phyloP scores from a whole-genome alignment of 345 rosid species.

The Chamaenerion angustifolium region DNA sequence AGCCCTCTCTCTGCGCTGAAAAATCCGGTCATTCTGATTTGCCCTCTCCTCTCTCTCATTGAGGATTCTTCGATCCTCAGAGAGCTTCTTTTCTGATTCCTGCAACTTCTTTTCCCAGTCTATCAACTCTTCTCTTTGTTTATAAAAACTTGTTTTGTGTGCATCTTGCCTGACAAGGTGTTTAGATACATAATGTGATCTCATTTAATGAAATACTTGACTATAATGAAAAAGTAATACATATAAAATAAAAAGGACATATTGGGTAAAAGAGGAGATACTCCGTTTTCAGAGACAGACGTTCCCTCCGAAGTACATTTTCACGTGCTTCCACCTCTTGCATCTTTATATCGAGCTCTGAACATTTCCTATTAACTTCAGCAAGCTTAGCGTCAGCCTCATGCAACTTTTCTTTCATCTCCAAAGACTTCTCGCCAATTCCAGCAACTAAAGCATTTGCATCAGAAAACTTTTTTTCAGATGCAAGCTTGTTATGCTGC shows the following conservation, averaged over 20 bases:
- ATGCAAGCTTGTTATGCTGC: conserved; percentile 32
- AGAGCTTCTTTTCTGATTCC: conserved; percentile 31
- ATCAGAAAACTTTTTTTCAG: conserved; percentile 51
- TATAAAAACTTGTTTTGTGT: conserved; percentile 44
- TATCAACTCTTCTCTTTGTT: conserved; percentile 57
- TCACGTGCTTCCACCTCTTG: conserved; percentile 63
- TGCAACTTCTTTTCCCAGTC: conserved; percentile 64
- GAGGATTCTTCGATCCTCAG: conserved; percentile 36
- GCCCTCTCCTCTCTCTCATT: conserved; percentile 42
- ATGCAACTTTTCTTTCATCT: conserved; percentile 41
- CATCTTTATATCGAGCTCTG: conserved; percentile 55
- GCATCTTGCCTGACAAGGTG: conserved; percentile 53
- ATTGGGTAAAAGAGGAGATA: conserved; percentile 13
- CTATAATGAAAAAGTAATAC: too few species aligned
- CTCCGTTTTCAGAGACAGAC: conserved; percentile 56
- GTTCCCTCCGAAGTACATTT: conserved; percentile 43
- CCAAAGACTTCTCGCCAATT: conserved; percentile 39
- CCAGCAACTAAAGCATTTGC: conserved; percentile 48
- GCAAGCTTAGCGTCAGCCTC: conserved; percentile 52
- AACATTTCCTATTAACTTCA: conserved; percentile 42
- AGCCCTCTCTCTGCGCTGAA: conserved; percentile 37
- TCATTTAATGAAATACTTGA: too few species aligned
- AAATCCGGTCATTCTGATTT: conserved; percentile 31
- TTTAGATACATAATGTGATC: too few species aligned
- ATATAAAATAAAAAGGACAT: background rate